Evolutionary conservation across 495 filamentous ascomycete species (phyloP).

Genomic region (Sordaria brevicollis): DNA sequence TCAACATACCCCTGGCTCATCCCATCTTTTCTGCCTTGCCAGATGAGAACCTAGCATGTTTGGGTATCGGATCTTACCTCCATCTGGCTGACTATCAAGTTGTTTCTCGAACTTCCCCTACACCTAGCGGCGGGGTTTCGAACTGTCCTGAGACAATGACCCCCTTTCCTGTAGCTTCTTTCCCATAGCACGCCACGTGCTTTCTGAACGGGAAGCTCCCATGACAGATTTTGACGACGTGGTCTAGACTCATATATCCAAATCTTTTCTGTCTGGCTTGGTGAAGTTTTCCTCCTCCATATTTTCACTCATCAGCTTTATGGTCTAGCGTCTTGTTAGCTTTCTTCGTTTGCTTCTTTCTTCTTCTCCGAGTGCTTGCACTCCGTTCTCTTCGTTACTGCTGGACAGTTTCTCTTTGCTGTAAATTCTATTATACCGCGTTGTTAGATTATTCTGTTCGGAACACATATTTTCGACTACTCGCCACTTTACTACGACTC

Average conservation of each 20-base stretch:
- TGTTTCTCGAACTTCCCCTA: not conserved
- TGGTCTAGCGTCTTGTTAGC: not conserved
- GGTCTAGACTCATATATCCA: conserved; percentile 6
- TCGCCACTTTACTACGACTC: too few relatives aligned
- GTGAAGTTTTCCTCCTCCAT: not conserved
- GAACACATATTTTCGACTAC: not conserved
- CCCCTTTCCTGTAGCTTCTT: not conserved
- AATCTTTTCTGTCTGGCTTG: not conserved
- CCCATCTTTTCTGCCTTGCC: not conserved
- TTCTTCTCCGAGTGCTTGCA: conserved; percentile 1
- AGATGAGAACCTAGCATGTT: not conserved
- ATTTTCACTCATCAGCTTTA: not conserved
- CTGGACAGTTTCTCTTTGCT: conserved; percentile 16
- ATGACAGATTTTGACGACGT: conserved; percentile 10
- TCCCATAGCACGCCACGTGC: not conserved
- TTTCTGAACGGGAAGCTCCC: not conserved
- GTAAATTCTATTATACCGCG: not conserved
- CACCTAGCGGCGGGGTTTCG: not conserved
- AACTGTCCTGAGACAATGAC: conserved; percentile 4
- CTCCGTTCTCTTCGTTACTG: conserved; percentile 20
- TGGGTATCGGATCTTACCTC: not conserved
- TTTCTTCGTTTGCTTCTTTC: conserved; percentile 1
- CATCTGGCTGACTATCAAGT: not conserved
- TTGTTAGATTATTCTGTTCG: not conserved
- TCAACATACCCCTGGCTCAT: not conserved